These are phyloP conservation scores for Kwoniella dendrophila DNA, from an alignment of 768 basidiomycete species.

Conservation along the genomic window DNA sequence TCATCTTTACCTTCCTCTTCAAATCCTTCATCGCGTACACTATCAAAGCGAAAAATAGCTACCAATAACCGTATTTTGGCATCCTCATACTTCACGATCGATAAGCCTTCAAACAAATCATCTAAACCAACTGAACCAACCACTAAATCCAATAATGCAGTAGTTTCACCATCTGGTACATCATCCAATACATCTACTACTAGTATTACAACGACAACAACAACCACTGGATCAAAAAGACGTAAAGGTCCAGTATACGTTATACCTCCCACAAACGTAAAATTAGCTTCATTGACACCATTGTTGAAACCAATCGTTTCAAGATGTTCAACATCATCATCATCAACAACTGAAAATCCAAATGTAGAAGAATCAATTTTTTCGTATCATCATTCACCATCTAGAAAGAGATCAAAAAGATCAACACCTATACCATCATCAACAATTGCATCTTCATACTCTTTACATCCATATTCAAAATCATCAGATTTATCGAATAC, in stretches of 20 bases:
- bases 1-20: too few relatives aligned
- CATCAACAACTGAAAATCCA: not conserved
- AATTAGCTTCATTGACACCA: slow-evolving; percentile 27
- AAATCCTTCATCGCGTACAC: slow-evolving; percentile 5
- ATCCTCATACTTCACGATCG: slow-evolving; percentile 9
- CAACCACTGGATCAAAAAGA: slow-evolving; percentile 16
- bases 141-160: not conserved
- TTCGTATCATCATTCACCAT: slow-evolving; percentile 9
- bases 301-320: slow-evolving; percentile 28
- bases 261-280: slow-evolving; percentile 6
- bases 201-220: not conserved
- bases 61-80: slow-evolving; percentile 13
- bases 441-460: not conserved
- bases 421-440: slow-evolving; percentile 6
- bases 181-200: slow-evolving; percentile 15
- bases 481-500: slow-evolving; percentile 29
- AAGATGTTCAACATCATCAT: slow-evolving; percentile 18
- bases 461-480: slow-evolving; percentile 32
- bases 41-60: slow-evolving; percentile 13
- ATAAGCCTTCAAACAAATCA: slow-evolving; percentile 3
- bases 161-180: not conserved
- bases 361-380: too few relatives aligned
- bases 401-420: slow-evolving; percentile 10
- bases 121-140: slow-evolving; percentile 1
- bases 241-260: slow-evolving; percentile 25